These are phyloP conservation scores for Epichloe scottii DNA, from an alignment of 2,329 filamentous ascomycete genomes.

Conservation along the genomic window DNA sequence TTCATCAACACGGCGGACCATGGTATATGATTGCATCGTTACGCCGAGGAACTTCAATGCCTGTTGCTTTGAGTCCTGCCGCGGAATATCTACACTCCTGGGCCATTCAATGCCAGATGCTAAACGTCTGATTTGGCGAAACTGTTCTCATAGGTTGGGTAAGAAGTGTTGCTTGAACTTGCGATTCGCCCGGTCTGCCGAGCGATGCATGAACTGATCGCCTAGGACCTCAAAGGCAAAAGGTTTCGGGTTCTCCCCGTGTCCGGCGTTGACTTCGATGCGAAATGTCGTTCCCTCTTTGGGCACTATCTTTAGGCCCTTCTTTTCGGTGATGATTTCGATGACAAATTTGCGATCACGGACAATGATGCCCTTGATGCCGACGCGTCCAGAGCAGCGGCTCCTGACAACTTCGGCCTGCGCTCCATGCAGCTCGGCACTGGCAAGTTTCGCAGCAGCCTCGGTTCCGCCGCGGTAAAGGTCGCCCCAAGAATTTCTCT, in stretches of 20 bases:
- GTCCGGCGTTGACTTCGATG: conserved; percentile 47
- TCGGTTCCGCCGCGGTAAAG: conserved; percentile 40
- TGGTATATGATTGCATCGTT: not conserved
- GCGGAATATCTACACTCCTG: too few relatives aligned
- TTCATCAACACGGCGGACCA: too few relatives aligned
- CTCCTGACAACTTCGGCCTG: conserved; percentile 72
- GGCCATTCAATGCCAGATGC: not conserved
- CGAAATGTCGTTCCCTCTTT: conserved; percentile 85
- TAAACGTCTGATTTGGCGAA: not conserved
- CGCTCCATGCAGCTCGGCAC: conserved; percentile 86
- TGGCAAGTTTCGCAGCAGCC: conserved; percentile 63
- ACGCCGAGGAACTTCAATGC: not conserved
- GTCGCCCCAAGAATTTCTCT: conserved; percentile 62
- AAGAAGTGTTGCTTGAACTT: conserved; percentile 85
- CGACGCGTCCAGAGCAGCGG: conserved; percentile 68
- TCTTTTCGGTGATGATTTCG: conserved; percentile 62
- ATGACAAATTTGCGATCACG: conserved; percentile 80
- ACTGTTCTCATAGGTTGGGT: conserved; percentile 1
- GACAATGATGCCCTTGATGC: conserved; percentile 74
- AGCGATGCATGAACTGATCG: conserved; percentile 71
- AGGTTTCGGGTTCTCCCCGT: conserved; percentile 10
- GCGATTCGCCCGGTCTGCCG: conserved; percentile 74
- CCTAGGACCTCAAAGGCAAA: conserved; percentile 79
- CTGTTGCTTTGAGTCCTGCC: not conserved
- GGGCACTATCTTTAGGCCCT: conserved; percentile 66